phyloP scores from a whole-genome alignment of 306 rosid genomes.

The Begonia loranthoides region DNA sequence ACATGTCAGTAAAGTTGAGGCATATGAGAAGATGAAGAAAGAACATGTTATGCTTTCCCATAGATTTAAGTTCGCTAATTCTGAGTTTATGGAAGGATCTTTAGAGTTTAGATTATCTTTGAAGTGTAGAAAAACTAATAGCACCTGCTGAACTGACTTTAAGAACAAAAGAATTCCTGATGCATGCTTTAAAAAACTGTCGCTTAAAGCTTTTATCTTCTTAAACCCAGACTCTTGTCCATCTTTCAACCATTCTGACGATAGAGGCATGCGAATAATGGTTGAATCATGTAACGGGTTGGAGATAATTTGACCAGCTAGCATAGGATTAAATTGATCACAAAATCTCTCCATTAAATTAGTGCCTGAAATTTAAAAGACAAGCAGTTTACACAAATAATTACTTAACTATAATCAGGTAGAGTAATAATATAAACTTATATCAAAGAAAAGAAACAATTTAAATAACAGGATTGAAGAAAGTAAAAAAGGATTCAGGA shows the following conservation, averaged over 20 bases:
- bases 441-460: neutral
- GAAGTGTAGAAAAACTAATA: neutral
- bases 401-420: neutral
- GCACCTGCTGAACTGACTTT: constrained; percentile 89
- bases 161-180: constrained; percentile 72
- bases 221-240: constrained; percentile 45
- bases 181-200: constrained; percentile 57
- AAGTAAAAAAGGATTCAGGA: neutral
- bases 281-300: constrained; percentile 71
- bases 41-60: too few species aligned
- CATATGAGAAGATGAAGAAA: too few species aligned
- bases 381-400: neutral
- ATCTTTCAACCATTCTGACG: constrained; percentile 47
- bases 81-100: too few species aligned
- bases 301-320: constrained; percentile 46
- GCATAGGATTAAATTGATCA: constrained; percentile 88
- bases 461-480: neutral
- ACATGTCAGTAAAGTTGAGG: too few species aligned
- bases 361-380: constrained; percentile 54
- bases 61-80: too few species aligned
- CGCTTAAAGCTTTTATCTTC: constrained; percentile 51
- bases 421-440: neutral
- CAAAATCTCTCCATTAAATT: constrained; percentile 60
- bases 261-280: constrained; percentile 89
- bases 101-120: too few species aligned